Conservation (phyloP, 805 yeast species). For the Wickerhamomyces bovis region DNA sequence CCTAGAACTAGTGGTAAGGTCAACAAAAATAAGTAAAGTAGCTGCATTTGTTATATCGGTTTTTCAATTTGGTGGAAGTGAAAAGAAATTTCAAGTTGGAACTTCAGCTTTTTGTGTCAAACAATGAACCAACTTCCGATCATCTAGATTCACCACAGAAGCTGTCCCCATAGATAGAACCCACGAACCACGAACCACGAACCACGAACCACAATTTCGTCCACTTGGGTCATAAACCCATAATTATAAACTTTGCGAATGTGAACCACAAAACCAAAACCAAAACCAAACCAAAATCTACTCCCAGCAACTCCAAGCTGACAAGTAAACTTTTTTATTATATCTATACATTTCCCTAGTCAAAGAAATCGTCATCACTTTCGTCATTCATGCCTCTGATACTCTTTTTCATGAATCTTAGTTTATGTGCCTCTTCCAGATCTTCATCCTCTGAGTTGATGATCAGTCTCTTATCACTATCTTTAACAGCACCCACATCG, state of each 20-base stretch:
- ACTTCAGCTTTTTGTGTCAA: background rate
- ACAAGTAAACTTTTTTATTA: background rate
- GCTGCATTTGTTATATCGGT: background rate
- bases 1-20: background rate
- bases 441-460: conserved; percentile 58
- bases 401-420: conserved; percentile 53
- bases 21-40: background rate
- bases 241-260: background rate
- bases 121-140: background rate
- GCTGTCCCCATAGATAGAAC: background rate
- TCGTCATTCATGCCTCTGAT: conserved; percentile 38
- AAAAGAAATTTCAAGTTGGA: background rate
- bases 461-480: conserved; percentile 59
- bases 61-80: background rate
- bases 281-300: background rate
- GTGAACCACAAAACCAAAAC: background rate
- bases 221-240: too few relatives aligned
- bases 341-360: conserved; percentile 20
- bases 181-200: background rate
- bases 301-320: background rate
- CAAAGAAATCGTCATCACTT: conserved; percentile 45
- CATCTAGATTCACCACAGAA: too few relatives aligned
- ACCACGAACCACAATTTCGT: background rate
- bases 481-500: conserved; percentile 56
- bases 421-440: conserved; percentile 45